Evolutionary conservation across 495 filamentous ascomycete species (phyloP), one percentile per base, ranked within the genome.

Genomic region (Talaromyces proteolyticus): DNA sequence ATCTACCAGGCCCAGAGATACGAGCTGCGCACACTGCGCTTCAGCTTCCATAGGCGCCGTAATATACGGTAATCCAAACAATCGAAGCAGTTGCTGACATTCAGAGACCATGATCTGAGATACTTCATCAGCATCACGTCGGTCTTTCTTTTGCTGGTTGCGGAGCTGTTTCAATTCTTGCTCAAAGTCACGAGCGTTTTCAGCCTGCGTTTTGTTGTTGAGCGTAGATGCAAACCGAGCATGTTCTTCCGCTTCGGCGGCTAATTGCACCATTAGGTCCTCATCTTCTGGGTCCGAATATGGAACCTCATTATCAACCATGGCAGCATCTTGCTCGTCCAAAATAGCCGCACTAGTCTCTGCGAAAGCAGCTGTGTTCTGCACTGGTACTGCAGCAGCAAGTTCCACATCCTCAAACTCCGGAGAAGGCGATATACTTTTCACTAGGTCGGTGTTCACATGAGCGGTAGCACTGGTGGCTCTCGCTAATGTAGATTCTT

Each of bases 11-110:
- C 88, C 86, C 5, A 96, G 72, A 1, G 67, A 68, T 3, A 97
- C 91, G 5, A 98, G 78, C 63, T 95, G 87, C 19, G 93, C 93
- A 60, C 93, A 98, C 60, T 98, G 93, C 8, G 93, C 93, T 76
- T 98, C 93, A 6, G 93, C 93, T 78, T 98, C 93, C 93, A 96
- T 96, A 1, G 93, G 93, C 0, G 93, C 93, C 0, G 92, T 97
- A 57, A 98, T 86, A 63, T 96, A 98, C 0, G 93, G 93, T 19
- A 98, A 75, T 14, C 93, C 93, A 63, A 98, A 98, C 36, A 95
- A 83, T 16, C 76, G 76, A 42, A 98, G 81, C 0, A 98, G 75
- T 53, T 93, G 86, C 66, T 98, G 93, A 58, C 91, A 96, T 66
- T 98, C 93, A 2, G 83, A 82, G 38, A 96, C 81, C 93, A 98